These are phyloP conservation scores for Candida ovalis DNA, from an alignment of 805 yeast genomes.

Conservation along the genomic window DNA sequence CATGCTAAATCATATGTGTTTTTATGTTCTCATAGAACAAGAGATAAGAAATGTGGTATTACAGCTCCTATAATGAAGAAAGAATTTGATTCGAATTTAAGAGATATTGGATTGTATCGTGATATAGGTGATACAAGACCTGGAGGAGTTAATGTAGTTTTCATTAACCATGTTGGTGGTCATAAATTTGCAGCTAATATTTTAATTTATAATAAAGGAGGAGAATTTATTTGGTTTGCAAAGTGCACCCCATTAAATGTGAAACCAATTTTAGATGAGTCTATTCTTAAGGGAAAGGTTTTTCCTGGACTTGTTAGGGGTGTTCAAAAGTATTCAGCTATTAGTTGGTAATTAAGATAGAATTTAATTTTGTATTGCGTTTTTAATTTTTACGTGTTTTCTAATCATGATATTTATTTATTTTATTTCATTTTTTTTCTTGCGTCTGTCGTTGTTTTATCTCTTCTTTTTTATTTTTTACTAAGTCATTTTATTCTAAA, in stretches of 20 bases:
- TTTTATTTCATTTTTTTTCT: not conserved
- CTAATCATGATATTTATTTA: no score
- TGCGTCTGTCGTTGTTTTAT: no score
- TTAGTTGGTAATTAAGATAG: slow-evolving; percentile 46
- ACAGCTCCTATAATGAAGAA: slow-evolving; percentile 89
- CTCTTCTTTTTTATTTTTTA: no score
- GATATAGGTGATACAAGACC: slow-evolving; percentile 74
- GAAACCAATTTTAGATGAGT: slow-evolving; percentile 68
- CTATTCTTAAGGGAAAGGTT: slow-evolving; percentile 64
- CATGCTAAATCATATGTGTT: slow-evolving; percentile 49
- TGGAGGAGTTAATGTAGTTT: slow-evolving; percentile 69
- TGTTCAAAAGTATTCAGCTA: slow-evolving; percentile 48
- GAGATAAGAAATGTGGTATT: slow-evolving; percentile 91
- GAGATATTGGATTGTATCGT: slow-evolving; percentile 69
- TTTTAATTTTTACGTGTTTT: not conserved
- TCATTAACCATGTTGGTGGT: slow-evolving; percentile 89
- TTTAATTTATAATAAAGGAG: slow-evolving; percentile 65
- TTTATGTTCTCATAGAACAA: slow-evolving; percentile 83
- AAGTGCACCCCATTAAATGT: slow-evolving; percentile 77
- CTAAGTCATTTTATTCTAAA: no score
- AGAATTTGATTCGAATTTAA: slow-evolving; percentile 67
- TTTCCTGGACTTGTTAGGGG: slow-evolving; percentile 68
- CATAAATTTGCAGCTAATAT: slow-evolving; percentile 93
- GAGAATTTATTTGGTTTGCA: slow-evolving; percentile 86
- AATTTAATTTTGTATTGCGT: not conserved